Conservation (phyloP, 306 rosid genomes). For the Cyclanthera cordifolia region DNA sequence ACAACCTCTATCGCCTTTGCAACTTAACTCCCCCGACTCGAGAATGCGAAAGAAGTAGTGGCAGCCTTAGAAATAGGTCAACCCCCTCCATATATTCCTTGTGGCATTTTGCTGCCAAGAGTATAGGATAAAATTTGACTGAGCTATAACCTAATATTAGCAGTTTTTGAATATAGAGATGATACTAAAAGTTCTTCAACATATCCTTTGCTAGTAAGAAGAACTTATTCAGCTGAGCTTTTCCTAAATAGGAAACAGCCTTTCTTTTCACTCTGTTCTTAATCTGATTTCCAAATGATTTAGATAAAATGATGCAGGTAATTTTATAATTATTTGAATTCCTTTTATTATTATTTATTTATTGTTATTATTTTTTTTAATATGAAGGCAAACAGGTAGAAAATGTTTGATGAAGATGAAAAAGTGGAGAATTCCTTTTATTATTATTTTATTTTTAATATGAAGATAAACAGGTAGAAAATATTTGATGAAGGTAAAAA, state of each 20-base stretch:
- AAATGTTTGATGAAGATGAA: too few species aligned
- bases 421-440: too few species aligned
- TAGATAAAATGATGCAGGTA: too few species aligned
- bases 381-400: too few species aligned
- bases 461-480: too few species aligned
- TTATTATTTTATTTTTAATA: too few species aligned
- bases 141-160: background rate
- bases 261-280: background rate
- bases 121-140: background rate
- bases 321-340: too few species aligned
- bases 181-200: background rate
- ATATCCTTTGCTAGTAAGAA: slow-evolving; percentile 20
- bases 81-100: slow-evolving; percentile 10
- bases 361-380: too few species aligned
- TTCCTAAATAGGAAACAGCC: slow-evolving; percentile 18
- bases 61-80: slow-evolving; percentile 5
- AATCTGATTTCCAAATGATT: too few species aligned
- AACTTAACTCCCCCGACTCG: slow-evolving; percentile 49
- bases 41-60: slow-evolving; percentile 41
- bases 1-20: slow-evolving; percentile 70
- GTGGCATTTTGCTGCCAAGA: slow-evolving; percentile 9
- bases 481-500: too few species aligned
- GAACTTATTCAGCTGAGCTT: slow-evolving; percentile 13
- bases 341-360: too few species aligned
- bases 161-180: background rate